Base-by-base conservation (phyloP, 306 rosid species). In the Clitoria ternatea region DNA sequence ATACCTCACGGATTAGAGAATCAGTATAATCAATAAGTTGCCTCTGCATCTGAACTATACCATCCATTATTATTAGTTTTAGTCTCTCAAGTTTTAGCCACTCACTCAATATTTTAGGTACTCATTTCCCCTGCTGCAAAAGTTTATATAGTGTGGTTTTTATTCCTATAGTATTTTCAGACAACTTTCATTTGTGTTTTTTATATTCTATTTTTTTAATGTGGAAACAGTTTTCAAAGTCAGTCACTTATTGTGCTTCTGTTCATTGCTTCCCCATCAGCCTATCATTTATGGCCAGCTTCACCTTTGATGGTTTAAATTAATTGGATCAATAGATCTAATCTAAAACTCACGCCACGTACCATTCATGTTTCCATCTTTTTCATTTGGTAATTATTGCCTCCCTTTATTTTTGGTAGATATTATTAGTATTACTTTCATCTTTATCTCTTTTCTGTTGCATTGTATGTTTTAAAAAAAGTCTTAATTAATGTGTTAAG, bases 1-100 rank as follows among this genome's bases (percentile, higher is more conserved):
- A 60, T 72, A 92, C 98, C 92, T 92, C 98, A 5, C 75, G 68
- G 64, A 86, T 90, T 61, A 92, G 90, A 37, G 87, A 84, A 30
- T 77, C 43, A 37, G 76, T 84, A 76, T 88, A 86, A 61, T 80
- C 90, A 59, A 24, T 71, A 33, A 90, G 70, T 64, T 85, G 84
- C 79, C 77, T 83, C 85, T 82, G 79, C 61, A 89, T 84, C 71
- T 76, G 82, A 85, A 63, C 56, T 43, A 68, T 82, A 61, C 48
- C 79, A 66, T 75, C 97, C 91, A 88, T 88, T 56, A 48, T 27
- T 39, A 18, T 55, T n/a, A n/a, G n/a, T n/a, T n/a, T n/a, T n/a
- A n/a, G n/a, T n/a, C n/a, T 65, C 77, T 65, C 56, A 49, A 32
- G 10, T 24, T 75, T 71, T 61, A 48, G 57, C 69, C 37, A 14